A percentile compares a stretch with the other conserved stretches of the same genome.
These are phyloP conservation scores for Poteriospumella lacustris DNA, from an alignment of 108 stramenopile genomes.

Conservation along the genomic window DNA sequence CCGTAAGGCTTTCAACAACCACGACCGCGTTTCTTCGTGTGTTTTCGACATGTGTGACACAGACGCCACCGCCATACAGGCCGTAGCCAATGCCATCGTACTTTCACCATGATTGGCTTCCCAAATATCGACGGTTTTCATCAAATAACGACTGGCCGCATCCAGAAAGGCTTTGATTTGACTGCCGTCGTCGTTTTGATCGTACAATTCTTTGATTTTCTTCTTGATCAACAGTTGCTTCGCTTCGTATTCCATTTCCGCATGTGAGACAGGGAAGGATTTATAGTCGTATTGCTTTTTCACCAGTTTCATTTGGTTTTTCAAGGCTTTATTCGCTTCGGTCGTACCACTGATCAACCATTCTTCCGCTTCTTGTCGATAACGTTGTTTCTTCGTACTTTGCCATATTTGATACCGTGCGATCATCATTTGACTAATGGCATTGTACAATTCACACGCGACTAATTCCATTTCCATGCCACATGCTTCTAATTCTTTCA, in stretches of 20 bases:
- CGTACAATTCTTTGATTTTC: background rate
- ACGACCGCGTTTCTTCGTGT: background rate
- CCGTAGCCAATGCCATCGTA: background rate
- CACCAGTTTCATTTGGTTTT: background rate
- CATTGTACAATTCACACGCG: slow-evolving; percentile 10
- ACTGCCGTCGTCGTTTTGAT: background rate
- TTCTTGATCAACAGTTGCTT: background rate
- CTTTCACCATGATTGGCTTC: slow-evolving; percentile 2
- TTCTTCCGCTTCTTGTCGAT: background rate
- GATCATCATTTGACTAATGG: slow-evolving; percentile 25
- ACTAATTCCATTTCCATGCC: slow-evolving; percentile 24
- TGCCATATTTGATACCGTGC: background rate
- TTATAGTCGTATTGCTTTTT: slow-evolving; percentile 19
- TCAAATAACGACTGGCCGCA: slow-evolving; percentile 22
- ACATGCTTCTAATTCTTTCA: background rate
- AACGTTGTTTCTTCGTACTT: background rate
- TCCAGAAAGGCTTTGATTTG: background rate
- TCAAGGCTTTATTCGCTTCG: background rate
- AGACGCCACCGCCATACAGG: slow-evolving; percentile 24
- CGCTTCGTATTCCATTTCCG: slow-evolving; percentile 17
- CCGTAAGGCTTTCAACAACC: slow-evolving; percentile 5
- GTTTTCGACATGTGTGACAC: background rate
- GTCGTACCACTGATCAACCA: slow-evolving; percentile 3
- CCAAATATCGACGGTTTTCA: background rate
- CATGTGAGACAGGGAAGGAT: background rate